Evolutionary conservation across 768 basidiomycete species (phyloP), one percentile per base, ranked within the genome.

Genomic region (Boletus edulis): DNA sequence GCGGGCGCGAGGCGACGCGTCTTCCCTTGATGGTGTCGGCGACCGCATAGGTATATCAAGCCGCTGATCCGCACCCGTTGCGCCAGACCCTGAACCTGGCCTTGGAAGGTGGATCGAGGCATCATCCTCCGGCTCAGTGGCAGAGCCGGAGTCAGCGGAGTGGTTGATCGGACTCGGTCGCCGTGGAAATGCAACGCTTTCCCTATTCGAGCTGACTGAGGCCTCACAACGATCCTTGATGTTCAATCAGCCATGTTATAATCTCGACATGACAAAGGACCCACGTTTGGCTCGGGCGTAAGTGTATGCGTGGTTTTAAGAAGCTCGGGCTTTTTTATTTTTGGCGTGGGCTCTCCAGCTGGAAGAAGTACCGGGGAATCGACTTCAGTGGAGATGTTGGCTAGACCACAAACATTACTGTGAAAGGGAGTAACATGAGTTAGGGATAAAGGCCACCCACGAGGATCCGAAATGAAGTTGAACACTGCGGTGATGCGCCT

Each of bases 401-500:
- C 88, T 89, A 52, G 57, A 62, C 55, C 27, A 39, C 39, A 41
- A 39, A 41, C 39, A 42, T 37, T 51, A 56, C 62, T 31, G 54
- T 59, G 52, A 59, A 51, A 59, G 45, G 39, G 46, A 37, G 38
- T n/a, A 45, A 40, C 42, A 40, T 27, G 47, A 41, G n/a, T 38
- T 40, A 45, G 32, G 59, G 52, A 56, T 50, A 55, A 46, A 51
- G 29, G 42, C 43, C 37, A 77, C 88, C 69, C 62, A 90, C 89
- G 87, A 62, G 82, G 78, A 46, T 85, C 80, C 56, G 81, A 70
- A 51, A 76, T 68, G 71, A 84, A 86, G 69, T 88, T 87, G 65
- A 87, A 81, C 63, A 86, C 73, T 22, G 89, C 86, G 10, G 87
- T 83, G 73, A 89, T 81, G 49, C 89, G 85, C 56, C 81, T 79